Evolutionary conservation across 2,329 filamentous ascomycete species (phyloP), one percentile per base, ranked within the genome.

Genomic region (Diaporthe helianthi): DNA sequence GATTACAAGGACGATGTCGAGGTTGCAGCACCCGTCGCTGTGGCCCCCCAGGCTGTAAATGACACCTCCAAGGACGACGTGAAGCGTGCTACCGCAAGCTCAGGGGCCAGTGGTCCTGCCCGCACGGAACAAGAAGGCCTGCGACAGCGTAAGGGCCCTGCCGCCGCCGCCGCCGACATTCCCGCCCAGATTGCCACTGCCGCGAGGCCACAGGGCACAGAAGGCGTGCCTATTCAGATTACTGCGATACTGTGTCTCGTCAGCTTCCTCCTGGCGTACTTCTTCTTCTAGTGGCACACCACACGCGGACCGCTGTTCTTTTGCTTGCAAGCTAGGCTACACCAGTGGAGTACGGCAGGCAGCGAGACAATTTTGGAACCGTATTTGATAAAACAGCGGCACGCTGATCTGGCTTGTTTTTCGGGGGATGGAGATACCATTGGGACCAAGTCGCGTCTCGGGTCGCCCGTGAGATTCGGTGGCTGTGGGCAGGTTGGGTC

Each of bases 261-360:
- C 73, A 94, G 93, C 84, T 99, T 99, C 83, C 82, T 99, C 77
- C 87, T 98, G 75, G 96, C 94, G 67, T 99, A 98, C 82, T 89
- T 98, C 80, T 94, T 99, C 85, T 99, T 99, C 82, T 99, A 90
- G 69, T 33, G 38, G 47, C 54, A 54, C 52, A 38, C 38, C 41
- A 31, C 22, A 29, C n/a, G 33, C 24, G 52, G 29, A 17, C 36
- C 6, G 44, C 41, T 67, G 65, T 55, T 13, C 9, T 67, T 36
- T 26, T 67, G 41, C 38, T 49, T 29, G 31, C 8, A 49, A 41
- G 15, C 17, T 36, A 31, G 10, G 17, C 19, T 29, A 49, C 41
- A 47, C 52, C 38, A 58, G 15, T 51, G 65, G 53, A 47, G 26
- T 19, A 51, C 41, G 22, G 38, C 65, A 26, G 19, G 5, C 8